phyloP scores from a whole-genome alignment of 163 green algal genomes.

The Scenedesmus sp. region DNA sequence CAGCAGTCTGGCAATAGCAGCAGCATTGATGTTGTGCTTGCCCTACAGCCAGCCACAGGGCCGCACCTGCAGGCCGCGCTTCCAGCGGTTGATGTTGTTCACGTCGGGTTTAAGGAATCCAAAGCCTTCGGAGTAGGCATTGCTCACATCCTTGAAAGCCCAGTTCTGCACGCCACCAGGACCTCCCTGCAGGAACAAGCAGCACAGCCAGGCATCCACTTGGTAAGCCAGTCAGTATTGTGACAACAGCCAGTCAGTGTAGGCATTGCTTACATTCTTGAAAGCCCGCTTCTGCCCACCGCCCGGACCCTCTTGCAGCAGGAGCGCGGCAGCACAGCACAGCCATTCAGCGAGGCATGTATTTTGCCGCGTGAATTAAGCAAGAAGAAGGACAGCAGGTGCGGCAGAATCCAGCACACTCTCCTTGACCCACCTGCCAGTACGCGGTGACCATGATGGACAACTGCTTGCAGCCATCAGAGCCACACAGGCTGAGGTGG shows the following conservation, averaged over 20 bases:
- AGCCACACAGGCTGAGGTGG: too few relatives aligned
- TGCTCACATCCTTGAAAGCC: conserved; percentile 42
- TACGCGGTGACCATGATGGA: neutral
- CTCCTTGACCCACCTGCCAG: too few relatives aligned
- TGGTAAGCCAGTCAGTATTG: too few relatives aligned
- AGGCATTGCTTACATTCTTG: neutral
- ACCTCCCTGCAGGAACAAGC: neutral
- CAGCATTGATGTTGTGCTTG: neutral
- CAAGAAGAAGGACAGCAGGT: too few relatives aligned
- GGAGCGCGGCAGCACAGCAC: too few relatives aligned
- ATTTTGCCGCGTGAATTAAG: too few relatives aligned
- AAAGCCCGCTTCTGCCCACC: too few relatives aligned
- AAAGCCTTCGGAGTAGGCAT: neutral
- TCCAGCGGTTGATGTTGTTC: conserved; percentile 27
- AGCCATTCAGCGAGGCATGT: too few relatives aligned
- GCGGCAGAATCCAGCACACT: neutral
- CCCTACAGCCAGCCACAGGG: neutral
- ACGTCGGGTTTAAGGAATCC: neutral
- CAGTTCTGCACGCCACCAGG: neutral
- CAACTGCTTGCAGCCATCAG: neutral
- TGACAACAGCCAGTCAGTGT: neutral
- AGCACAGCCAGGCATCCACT: neutral
- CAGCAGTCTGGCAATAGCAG: neutral
- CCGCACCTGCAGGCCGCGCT: conserved; percentile 45
- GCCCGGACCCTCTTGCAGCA: too few relatives aligned